Conservation (phyloP, 1,284 basidiomycete genomes). For the Cryptococcus depauperatus region DNA sequence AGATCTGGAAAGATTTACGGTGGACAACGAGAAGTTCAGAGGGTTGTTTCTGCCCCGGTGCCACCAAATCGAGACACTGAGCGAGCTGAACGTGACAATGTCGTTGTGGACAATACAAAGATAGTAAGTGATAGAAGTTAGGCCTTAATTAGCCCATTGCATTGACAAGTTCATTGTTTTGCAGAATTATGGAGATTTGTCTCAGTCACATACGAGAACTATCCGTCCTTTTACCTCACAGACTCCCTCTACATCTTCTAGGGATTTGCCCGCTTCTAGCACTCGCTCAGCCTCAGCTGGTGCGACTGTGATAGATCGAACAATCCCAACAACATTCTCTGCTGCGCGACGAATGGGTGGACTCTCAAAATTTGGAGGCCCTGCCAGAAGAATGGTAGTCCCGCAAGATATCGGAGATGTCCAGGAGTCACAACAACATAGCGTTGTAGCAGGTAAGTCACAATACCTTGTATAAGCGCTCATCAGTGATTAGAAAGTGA, state of each 20-base stretch:
- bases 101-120: too few species aligned
- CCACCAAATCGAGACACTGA: too few species aligned
- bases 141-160: neutral
- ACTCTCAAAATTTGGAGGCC: constrained; percentile 39
- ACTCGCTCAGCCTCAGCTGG: constrained; percentile 18
- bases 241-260: constrained; percentile 19
- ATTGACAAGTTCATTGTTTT: neutral
- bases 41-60: constrained; percentile 33
- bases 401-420: constrained; percentile 10
- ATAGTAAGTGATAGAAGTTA: too few species aligned
- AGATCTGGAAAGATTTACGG: constrained; percentile 14
- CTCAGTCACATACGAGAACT: constrained; percentile 17
- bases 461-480: constrained; percentile 12
- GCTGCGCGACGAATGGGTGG: constrained; percentile 26
- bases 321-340: constrained; percentile 5
- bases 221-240: constrained; percentile 19
- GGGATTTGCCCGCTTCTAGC: constrained; percentile 7
- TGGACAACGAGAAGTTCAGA: constrained; percentile 16
- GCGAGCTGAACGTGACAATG: too few species aligned
- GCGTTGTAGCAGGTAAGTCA: neutral
- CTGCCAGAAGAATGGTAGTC: constrained; percentile 29
- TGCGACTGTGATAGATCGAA: constrained; percentile 28
- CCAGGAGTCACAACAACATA: constrained; percentile 12
- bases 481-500: constrained; percentile 20
- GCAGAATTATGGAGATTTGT: constrained; percentile 3